Conservation (phyloP, 2,329 filamentous ascomycete genomes). For the Fusarium beomiforme region DNA sequence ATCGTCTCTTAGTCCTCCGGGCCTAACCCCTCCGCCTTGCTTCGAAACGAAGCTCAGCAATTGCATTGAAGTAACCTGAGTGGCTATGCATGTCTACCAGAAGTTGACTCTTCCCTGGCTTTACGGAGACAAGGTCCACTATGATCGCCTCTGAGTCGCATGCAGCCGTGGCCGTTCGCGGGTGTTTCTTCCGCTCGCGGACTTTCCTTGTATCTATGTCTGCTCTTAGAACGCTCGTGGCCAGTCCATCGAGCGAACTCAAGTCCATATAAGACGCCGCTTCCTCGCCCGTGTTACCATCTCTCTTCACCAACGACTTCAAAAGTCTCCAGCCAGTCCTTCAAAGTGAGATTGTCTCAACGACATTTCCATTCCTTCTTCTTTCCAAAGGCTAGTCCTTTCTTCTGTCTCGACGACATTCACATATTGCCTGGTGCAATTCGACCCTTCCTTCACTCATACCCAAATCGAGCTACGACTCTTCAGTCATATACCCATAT, state of each 20-base stretch:
- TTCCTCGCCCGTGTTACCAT: slow-evolving; percentile 17
- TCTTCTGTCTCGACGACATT: slow-evolving; percentile 33
- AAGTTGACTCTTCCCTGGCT: slow-evolving; percentile 46
- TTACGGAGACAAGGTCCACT: slow-evolving; percentile 25
- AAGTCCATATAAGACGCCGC: slow-evolving; percentile 40
- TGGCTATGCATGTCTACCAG: slow-evolving; percentile 30
- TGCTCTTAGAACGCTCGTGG: slow-evolving; percentile 11
- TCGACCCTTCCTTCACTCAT: slow-evolving; percentile 37
- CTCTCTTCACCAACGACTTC: slow-evolving; percentile 38
- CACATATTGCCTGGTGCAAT: slow-evolving; percentile 44
- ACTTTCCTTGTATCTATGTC: slow-evolving; percentile 23
- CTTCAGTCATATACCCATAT: slow-evolving; percentile 31
- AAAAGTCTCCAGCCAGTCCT: slow-evolving; percentile 43
- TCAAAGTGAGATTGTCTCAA: slow-evolving; percentile 44
- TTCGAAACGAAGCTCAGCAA: slow-evolving; percentile 49
- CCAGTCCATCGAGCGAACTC: slow-evolving; percentile 32
- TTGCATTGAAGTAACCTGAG: slow-evolving; percentile 34
- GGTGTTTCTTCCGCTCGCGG: slow-evolving; percentile 17
- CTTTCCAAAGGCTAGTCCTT: slow-evolving; percentile 43
- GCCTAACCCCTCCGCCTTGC: slow-evolving; percentile 50
- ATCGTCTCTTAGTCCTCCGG: slow-evolving; percentile 39
- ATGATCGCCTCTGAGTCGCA: slow-evolving; percentile 29
- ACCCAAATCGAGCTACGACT: slow-evolving; percentile 32
- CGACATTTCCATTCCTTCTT: slow-evolving; percentile 44
- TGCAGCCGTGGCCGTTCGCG: slow-evolving; percentile 35